Conservation (phyloP, 768 basidiomycete genomes). For the Leccinum uliginosum region DNA sequence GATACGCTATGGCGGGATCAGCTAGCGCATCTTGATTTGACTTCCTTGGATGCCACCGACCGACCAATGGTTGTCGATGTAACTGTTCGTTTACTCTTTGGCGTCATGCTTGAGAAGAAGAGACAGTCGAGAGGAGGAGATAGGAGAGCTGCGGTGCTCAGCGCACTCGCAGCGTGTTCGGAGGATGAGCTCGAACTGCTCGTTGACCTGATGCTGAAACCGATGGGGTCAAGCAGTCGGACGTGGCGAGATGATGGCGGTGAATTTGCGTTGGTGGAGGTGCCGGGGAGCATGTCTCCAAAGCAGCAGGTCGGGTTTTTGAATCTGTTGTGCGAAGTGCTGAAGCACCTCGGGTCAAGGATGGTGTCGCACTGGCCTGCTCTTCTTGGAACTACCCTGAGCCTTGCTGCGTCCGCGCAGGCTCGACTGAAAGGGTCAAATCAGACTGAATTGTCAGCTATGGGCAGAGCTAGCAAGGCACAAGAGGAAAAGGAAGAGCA, state of each 20-base stretch:
- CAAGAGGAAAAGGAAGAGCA: constrained; percentile 31
- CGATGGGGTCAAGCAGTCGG: constrained; percentile 43
- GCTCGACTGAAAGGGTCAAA: constrained; percentile 36
- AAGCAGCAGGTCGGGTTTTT: constrained; percentile 87
- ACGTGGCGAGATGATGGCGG: constrained; percentile 15
- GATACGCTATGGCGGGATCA: constrained; percentile 89
- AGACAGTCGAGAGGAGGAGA: constrained; percentile 63
- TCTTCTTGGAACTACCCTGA: constrained; percentile 65
- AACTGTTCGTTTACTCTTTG: constrained; percentile 76
- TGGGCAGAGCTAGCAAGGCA: constrained; percentile 21
- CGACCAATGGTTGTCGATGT: constrained; percentile 66
- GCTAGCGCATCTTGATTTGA: constrained; percentile 66
- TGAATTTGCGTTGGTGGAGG: constrained; percentile 29
- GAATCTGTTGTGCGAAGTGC: constrained; percentile 76
- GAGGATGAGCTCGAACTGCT: constrained; percentile 72
- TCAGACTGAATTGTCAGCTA: constrained; percentile 18
- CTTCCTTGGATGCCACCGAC: constrained; percentile 50
- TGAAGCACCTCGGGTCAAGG: constrained; percentile 77
- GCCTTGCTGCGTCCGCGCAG: constrained; percentile 65
- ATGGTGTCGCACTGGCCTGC: constrained; percentile 68
- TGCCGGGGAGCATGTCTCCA: constrained; percentile 35
- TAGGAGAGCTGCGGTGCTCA: constrained; percentile 71
- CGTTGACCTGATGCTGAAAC: constrained; percentile 83
- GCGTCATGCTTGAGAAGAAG: constrained; percentile 77
- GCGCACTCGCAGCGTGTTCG: constrained; percentile 62